Conservation (phyloP, 345 rosid species). For the Chamaenerion angustifolium region DNA sequence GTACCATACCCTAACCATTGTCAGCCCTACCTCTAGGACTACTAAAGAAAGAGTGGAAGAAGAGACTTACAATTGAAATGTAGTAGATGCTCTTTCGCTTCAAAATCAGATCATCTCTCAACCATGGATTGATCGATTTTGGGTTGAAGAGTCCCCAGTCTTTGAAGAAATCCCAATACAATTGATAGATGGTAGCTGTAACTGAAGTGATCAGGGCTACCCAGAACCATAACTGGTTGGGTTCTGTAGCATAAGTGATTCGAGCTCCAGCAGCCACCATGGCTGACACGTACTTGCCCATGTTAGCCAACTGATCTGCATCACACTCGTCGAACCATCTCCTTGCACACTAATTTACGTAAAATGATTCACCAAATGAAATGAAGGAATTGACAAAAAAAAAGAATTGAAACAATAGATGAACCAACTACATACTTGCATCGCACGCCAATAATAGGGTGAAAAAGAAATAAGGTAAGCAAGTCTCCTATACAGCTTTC, state of each 20-base stretch:
- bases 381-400: too few species aligned
- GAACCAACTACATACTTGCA: slow-evolving; percentile 46
- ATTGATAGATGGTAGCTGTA: slow-evolving; percentile 61
- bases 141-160: slow-evolving; percentile 86
- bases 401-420: not conserved
- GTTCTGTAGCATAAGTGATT: slow-evolving; percentile 49
- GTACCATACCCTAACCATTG: too few species aligned
- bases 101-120: slow-evolving; percentile 68
- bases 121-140: slow-evolving; percentile 66
- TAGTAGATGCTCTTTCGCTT: slow-evolving; percentile 59
- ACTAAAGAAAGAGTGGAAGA: not conserved
- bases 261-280: slow-evolving; percentile 94
- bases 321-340: slow-evolving; percentile 81
- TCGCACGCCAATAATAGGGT: slow-evolving; percentile 92
- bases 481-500: slow-evolving; percentile 53
- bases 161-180: slow-evolving; percentile 92
- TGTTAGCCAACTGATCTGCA: slow-evolving; percentile 57
- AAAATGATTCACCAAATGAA: not conserved
- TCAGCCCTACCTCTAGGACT: too few species aligned
- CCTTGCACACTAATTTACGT: slow-evolving; percentile 71
- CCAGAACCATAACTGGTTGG: slow-evolving; percentile 32
- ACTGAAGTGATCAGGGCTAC: slow-evolving; percentile 51
- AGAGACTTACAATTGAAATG: slow-evolving; percentile 58
- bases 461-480: slow-evolving; percentile 71
- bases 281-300: slow-evolving; percentile 95